A percentile compares a stretch with the other conserved stretches of the same genome.
These are phyloP conservation scores for Phytophthora idaei DNA, from an alignment of 352 stramenopile species.

Conservation along the genomic window DNA sequence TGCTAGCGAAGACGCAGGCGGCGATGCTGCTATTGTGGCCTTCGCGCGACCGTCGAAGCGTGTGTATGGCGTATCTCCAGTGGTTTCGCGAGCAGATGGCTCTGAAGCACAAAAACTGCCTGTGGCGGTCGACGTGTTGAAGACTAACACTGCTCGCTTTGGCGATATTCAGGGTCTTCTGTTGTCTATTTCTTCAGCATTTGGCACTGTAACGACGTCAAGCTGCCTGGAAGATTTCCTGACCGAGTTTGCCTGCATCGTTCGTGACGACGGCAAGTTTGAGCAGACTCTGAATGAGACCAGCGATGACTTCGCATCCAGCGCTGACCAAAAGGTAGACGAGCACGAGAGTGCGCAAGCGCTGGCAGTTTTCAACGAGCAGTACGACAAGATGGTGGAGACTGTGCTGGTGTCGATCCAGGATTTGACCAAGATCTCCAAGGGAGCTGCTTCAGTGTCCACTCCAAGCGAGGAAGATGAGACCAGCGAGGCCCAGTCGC, in stretches of 20 bases:
- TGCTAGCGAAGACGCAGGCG: conserved; percentile 50
- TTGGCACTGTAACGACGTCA: conserved; percentile 33
- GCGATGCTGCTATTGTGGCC: conserved; percentile 50
- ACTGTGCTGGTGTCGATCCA: conserved; percentile 84
- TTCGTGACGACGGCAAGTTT: conserved; percentile 46
- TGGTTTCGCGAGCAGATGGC: conserved; percentile 25
- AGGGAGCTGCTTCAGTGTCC: conserved; percentile 20
- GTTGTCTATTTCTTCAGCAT: conserved; percentile 29
- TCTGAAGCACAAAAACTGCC: conserved; percentile 25
- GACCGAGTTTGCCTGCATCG: conserved; percentile 29
- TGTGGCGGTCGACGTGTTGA: conserved; percentile 35
- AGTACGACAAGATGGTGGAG: conserved; percentile 77
- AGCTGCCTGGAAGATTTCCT: conserved; percentile 47
- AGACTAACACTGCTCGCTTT: conserved; percentile 43
- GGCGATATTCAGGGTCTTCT: conserved; percentile 40
- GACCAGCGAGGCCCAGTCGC: conserved; percentile 30
- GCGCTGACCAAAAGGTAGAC: not conserved
- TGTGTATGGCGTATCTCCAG: conserved; percentile 68
- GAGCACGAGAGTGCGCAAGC: conserved; percentile 35
- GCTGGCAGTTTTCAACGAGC: conserved; percentile 47
- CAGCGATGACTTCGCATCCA: not conserved
- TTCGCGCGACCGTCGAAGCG: conserved; percentile 67
- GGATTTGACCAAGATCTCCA: conserved; percentile 66
- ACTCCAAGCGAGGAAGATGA: conserved; percentile 19
- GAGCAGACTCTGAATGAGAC: conserved; percentile 33